These are phyloP conservation scores for Aotearoamyces nothofagi DNA, from an alignment of 2,329 filamentous ascomycete species.

Conservation along the genomic window DNA sequence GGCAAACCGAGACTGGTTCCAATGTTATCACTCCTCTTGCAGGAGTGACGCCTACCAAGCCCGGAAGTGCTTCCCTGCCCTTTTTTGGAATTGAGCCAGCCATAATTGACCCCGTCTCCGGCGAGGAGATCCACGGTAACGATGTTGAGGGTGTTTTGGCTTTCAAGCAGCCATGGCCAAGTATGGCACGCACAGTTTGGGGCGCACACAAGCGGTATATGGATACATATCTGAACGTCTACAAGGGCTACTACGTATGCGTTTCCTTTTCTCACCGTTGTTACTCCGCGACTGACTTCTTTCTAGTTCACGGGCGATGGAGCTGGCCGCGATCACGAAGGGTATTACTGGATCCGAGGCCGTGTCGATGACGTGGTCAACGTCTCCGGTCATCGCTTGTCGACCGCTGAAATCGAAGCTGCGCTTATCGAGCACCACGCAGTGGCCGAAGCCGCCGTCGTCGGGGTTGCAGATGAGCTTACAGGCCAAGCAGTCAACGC, in stretches of 20 bases:
- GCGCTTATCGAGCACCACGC: slow-evolving; percentile 83
- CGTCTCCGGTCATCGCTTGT: slow-evolving; percentile 89
- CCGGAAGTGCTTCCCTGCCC: slow-evolving; percentile 84
- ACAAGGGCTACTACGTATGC: slow-evolving; percentile 93
- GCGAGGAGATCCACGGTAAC: slow-evolving; percentile 85
- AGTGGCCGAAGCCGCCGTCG: slow-evolving; percentile 88
- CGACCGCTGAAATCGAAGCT: slow-evolving; percentile 94
- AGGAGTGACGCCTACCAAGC: slow-evolving; percentile 91
- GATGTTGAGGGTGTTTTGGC: slow-evolving; percentile 94
- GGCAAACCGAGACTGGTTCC: slow-evolving; percentile 98
- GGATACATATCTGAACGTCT: slow-evolving; percentile 96
- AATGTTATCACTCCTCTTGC: slow-evolving; percentile 90
- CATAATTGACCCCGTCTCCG: slow-evolving; percentile 92
- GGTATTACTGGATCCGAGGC: slow-evolving; percentile 99
- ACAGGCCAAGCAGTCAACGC: slow-evolving; percentile 96
- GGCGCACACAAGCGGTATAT: slow-evolving; percentile 96
- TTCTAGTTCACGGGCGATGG: slow-evolving; percentile 77
- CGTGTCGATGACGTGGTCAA: slow-evolving; percentile 98
- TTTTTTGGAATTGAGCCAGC: slow-evolving; percentile 98
- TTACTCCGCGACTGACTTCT: too few species aligned
- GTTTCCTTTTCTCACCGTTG: not conserved
- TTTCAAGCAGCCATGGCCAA: slow-evolving; percentile 97
- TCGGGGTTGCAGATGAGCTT: slow-evolving; percentile 83
- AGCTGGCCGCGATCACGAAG: slow-evolving; percentile 89
- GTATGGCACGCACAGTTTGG: slow-evolving; percentile 96